phyloP scores from a whole-genome alignment of 345 rosid species.

The Sisymbrium altissimum region DNA sequence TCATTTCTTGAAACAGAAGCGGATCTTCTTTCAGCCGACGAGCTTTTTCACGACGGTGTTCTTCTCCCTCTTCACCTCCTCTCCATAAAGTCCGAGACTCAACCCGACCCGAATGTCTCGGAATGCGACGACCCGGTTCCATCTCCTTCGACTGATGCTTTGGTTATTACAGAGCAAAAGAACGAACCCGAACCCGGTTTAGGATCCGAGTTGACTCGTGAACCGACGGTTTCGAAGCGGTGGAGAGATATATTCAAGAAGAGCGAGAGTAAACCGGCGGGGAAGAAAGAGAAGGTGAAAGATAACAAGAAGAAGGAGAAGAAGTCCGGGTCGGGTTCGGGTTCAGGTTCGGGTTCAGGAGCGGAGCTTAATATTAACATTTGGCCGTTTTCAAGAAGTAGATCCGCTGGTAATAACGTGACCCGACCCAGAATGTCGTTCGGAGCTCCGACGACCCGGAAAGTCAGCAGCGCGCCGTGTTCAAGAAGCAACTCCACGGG shows the following conservation, averaged over 20 bases:
- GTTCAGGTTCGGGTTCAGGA: conserved; percentile 26
- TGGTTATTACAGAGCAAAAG: conserved; percentile 16
- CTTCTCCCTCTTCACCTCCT: conserved; percentile 59
- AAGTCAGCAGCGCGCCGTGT: conserved; percentile 81
- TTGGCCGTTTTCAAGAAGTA: conserved; percentile 85
- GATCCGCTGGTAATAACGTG: conserved; percentile 66
- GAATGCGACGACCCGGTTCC: conserved; percentile 28
- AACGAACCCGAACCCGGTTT: conserved; percentile 15
- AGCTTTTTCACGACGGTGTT: conserved; percentile 69
- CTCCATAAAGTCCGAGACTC: conserved; percentile 14
- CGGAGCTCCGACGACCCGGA: conserved; percentile 47
- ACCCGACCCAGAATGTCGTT: conserved; percentile 48
- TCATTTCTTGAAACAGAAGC: conserved; percentile 39
- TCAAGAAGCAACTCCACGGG: conserved; percentile 74
- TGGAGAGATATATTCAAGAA: conserved; percentile 69
- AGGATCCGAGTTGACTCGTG: conserved; percentile 14
- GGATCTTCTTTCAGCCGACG: conserved; percentile 64
- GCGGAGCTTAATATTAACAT: conserved; percentile 71
- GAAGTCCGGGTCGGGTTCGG: conserved; percentile 31
- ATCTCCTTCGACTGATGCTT: neutral
- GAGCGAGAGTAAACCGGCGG: conserved; percentile 39
- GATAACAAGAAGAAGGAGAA: conserved; percentile 36
- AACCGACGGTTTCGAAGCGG: conserved; percentile 50
- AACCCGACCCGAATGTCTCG: conserved; percentile 7
- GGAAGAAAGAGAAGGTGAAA: conserved; percentile 42